phyloP scores from a whole-genome alignment of 176 grass and related monocot genomes.

The Eleusine coracana region DNA sequence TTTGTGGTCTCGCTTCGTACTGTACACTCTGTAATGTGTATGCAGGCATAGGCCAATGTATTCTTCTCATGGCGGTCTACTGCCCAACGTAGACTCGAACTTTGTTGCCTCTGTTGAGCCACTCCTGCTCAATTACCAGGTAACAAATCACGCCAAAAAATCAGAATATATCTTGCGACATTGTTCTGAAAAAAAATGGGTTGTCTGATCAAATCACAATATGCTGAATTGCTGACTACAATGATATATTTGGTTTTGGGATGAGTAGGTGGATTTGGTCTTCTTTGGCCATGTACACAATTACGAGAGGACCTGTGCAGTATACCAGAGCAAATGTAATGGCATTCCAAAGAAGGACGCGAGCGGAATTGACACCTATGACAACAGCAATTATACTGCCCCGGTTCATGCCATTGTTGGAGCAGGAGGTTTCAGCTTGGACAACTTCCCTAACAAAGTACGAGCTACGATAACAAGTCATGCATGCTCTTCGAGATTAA shows the following conservation, averaged over 20 bases:
- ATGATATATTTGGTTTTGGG: background rate
- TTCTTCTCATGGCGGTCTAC: slow-evolving; percentile 49
- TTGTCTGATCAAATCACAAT: slow-evolving; percentile 4
- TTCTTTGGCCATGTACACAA: slow-evolving; percentile 91
- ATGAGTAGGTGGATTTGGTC: slow-evolving; percentile 78
- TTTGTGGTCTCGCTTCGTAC: background rate
- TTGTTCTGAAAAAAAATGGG: background rate
- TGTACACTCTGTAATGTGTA: background rate
- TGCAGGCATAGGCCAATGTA: slow-evolving; percentile 89
- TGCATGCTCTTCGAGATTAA: background rate
- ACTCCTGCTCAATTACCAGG: slow-evolving; percentile 62
- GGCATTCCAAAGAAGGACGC: slow-evolving; percentile 60
- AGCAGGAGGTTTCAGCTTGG: slow-evolving; percentile 71
- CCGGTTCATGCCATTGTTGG: slow-evolving; percentile 81
- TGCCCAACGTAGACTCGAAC: slow-evolving; percentile 60
- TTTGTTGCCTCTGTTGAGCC: slow-evolving; percentile 75
- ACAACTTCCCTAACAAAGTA: slow-evolving; percentile 59
- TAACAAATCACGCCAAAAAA: slow-evolving; percentile 22
- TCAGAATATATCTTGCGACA: background rate
- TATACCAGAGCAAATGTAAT: slow-evolving; percentile 63
- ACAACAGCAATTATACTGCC: slow-evolving; percentile 74
- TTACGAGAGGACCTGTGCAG: slow-evolving; percentile 81
- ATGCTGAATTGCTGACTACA: background rate
- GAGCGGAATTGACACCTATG: slow-evolving; percentile 64
- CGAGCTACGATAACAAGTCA: background rate